Evolutionary conservation across 139 green algal genomes (phyloP).

Genomic region (Eudorina sp.): DNA sequence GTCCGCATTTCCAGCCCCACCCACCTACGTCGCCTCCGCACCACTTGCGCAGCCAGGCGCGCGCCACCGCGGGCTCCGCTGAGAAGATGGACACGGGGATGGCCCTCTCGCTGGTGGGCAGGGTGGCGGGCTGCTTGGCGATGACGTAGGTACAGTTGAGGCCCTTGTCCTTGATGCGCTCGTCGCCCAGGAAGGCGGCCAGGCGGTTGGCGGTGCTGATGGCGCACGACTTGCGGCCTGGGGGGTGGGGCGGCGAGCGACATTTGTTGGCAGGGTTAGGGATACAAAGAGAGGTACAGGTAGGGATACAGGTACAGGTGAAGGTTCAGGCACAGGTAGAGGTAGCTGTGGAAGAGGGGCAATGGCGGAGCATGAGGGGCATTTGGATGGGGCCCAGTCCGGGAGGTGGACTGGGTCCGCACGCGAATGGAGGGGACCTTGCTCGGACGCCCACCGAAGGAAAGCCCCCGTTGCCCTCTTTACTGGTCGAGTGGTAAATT

Average conservation of each 20-base stretch:
- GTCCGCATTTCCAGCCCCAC: too few relatives aligned
- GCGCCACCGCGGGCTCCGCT: conserved; percentile 86
- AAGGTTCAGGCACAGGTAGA: not conserved
- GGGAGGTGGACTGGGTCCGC: too few relatives aligned
- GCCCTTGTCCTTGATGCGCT: conserved; percentile 96
- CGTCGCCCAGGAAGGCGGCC: conserved; percentile 92
- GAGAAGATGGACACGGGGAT: conserved; percentile 96
- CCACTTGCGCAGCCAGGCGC: conserved; percentile 92
- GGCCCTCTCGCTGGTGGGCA: conserved; percentile 88
- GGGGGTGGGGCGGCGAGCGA: not conserved
- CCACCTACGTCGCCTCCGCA: conserved; percentile 72
- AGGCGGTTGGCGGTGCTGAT: conserved; percentile 93
- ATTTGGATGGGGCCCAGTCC: too few relatives aligned
- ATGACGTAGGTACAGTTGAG: conserved; percentile 76
- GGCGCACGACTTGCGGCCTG: conserved; percentile 90
- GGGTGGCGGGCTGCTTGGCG: conserved; percentile 28
- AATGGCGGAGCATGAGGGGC: too few relatives aligned
- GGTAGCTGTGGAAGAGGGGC: not conserved
- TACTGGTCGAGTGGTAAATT: too few relatives aligned
- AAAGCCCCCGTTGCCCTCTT: too few relatives aligned
- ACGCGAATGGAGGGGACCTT: too few relatives aligned
- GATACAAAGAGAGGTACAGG: too few relatives aligned
- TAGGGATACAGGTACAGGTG: too few relatives aligned
- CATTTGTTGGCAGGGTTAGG: too few relatives aligned
- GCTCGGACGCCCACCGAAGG: too few relatives aligned